phyloP scores from a whole-genome alignment of 2,329 filamentous ascomycete species.

The Xylariaceae sp. region DNA sequence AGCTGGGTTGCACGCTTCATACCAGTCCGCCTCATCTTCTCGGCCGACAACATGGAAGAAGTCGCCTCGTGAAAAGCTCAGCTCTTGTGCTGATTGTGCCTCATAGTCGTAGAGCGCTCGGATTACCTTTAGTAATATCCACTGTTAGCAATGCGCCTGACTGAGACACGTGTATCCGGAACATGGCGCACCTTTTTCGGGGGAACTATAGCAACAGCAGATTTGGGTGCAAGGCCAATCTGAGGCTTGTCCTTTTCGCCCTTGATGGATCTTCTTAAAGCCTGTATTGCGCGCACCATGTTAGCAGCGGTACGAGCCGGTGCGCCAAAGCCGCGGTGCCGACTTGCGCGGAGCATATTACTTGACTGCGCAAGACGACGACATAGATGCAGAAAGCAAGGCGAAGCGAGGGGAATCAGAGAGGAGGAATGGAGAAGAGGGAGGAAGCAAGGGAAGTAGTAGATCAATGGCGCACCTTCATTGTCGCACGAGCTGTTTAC shows the following conservation, averaged over 20 bases:
- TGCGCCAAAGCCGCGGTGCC: conserved; percentile 24
- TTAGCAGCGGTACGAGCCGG: conserved; percentile 28
- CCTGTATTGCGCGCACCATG: conserved; percentile 50
- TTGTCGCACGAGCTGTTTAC: conserved; percentile 29
- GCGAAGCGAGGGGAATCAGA: not conserved
- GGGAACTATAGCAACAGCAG: conserved; percentile 80
- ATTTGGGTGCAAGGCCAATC: conserved; percentile 75
- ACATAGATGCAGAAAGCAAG: conserved; percentile 17
- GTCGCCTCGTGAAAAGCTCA: conserved; percentile 90
- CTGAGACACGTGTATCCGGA: not conserved
- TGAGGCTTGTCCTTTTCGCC: conserved; percentile 76
- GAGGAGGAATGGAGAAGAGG: conserved; percentile 9
- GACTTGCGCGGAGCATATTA: conserved; percentile 26
- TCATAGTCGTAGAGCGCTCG: conserved; percentile 92
- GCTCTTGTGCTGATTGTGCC: conserved; percentile 68
- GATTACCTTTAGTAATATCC: conserved; percentile 64
- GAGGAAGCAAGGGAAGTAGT: conserved; percentile 5
- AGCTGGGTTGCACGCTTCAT: conserved; percentile 94
- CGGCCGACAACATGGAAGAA: conserved; percentile 97
- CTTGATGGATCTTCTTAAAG: conserved; percentile 83
- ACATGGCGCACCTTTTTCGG: conserved; percentile 74
- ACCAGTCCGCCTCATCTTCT: conserved; percentile 94
- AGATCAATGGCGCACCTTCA: conserved; percentile 34
- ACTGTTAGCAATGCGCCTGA: conserved; percentile 19
- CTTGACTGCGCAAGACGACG: conserved; percentile 9